These are phyloP conservation scores for Boechera stricta DNA, from an alignment of 345 rosid species.

Conservation along the genomic window DNA sequence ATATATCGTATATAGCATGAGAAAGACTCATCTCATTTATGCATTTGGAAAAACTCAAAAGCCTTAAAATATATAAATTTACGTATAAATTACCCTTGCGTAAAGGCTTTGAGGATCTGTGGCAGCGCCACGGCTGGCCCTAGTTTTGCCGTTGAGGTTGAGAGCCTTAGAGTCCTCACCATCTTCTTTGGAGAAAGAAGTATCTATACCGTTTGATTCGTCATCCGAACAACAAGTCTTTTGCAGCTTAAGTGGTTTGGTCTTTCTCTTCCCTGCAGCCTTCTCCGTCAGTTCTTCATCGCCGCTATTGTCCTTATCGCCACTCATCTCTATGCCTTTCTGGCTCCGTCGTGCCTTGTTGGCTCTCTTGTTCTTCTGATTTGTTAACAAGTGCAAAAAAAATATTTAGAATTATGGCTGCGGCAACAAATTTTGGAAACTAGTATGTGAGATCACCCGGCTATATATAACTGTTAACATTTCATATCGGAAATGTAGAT, in stretches of 20 bases:
- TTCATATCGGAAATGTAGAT: neutral
- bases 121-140: slow-evolving; percentile 75
- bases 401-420: neutral
- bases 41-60: neutral
- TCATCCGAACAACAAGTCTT: slow-evolving; percentile 62
- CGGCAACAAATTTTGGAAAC: neutral
- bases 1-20: neutral
- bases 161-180: slow-evolving; percentile 45
- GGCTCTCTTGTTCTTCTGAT: slow-evolving; percentile 53
- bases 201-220: slow-evolving; percentile 53
- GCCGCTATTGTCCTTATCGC: slow-evolving; percentile 47
- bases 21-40: neutral
- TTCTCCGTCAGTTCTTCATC: slow-evolving; percentile 26
- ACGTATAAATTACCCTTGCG: slow-evolving; percentile 62
- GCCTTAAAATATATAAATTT: neutral
- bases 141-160: slow-evolving; percentile 60
- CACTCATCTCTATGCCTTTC: slow-evolving; percentile 44
- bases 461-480: neutral
- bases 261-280: slow-evolving; percentile 26
- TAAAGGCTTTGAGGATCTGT: slow-evolving; percentile 87
- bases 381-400: slow-evolving; percentile 30
- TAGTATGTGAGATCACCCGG: neutral
- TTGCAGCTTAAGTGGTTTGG: slow-evolving; percentile 32
- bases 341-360: slow-evolving; percentile 51
- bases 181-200: slow-evolving; percentile 48